These are phyloP conservation scores for Leishmania tropica DNA, from an alignment of 208 protist genomes.

Conservation along the genomic window DNA sequence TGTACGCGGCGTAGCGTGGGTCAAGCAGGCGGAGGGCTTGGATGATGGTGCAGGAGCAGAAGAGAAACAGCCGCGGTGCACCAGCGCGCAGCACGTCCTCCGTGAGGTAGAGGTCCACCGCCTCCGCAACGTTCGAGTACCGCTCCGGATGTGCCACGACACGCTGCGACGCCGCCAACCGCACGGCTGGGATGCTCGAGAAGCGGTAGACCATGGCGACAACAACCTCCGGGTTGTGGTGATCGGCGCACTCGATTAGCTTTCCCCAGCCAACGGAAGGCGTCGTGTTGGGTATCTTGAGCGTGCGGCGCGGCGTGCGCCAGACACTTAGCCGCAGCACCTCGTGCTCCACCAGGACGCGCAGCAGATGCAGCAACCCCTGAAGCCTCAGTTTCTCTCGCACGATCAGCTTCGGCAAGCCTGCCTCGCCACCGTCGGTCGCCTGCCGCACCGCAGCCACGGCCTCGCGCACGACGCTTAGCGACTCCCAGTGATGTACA, in stretches of 20 bases:
- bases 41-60: conserved; percentile 67
- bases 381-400: conserved; percentile 51
- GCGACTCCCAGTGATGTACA: conserved; percentile 24
- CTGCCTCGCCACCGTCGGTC: conserved; percentile 21
- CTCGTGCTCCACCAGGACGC: conserved; percentile 75
- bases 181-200: conserved; percentile 46
- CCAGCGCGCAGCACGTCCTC: conserved; percentile 59
- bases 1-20: conserved; percentile 49
- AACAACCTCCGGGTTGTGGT: conserved; percentile 64
- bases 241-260: conserved; percentile 51
- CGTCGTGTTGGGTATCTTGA: conserved; percentile 35
- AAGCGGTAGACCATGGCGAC: conserved; percentile 75
- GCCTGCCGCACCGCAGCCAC: conserved; percentile 25
- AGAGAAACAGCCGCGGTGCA: conserved; percentile 65
- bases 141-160: conserved; percentile 54
- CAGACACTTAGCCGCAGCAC: conserved; percentile 68
- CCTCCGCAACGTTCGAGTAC: conserved; percentile 61
- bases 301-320: conserved; percentile 61
- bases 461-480: conserved; percentile 33
- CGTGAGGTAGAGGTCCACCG: conserved; percentile 76
- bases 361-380: conserved; percentile 56
- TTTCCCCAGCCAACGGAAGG: conserved; percentile 34
- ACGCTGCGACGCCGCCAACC: conserved; percentile 28
- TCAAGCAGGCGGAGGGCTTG: conserved; percentile 76
- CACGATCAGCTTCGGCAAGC: conserved; percentile 31